These are phyloP conservation scores for Fusarium tanahbumbuense DNA, from an alignment of 2,329 filamentous ascomycete genomes.

Conservation along the genomic window DNA sequence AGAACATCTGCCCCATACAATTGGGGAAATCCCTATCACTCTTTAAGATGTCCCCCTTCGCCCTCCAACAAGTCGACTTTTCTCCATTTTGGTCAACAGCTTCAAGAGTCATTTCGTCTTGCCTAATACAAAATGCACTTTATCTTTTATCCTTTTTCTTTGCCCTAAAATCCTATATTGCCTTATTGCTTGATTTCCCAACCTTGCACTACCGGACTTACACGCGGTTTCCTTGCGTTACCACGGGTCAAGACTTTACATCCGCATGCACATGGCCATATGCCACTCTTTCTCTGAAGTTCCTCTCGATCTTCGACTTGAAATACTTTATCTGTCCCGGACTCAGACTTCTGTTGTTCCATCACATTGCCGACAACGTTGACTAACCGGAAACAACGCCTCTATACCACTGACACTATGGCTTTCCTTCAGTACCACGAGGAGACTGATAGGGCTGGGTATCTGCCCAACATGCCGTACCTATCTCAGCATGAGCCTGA, in stretches of 20 bases:
- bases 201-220: constrained; percentile 25
- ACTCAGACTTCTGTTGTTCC: background rate
- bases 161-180: background rate
- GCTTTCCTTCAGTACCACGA: background rate
- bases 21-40: constrained; percentile 13
- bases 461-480: background rate
- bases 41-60: constrained; percentile 32
- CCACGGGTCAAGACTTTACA: background rate
- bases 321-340: background rate
- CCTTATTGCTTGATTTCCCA: background rate
- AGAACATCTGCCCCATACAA: constrained; percentile 10
- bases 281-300: background rate
- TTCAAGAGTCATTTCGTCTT: background rate
- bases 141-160: background rate
- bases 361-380: background rate
- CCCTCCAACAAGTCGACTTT: constrained; percentile 22
- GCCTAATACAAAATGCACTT: background rate
- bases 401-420: constrained; percentile 5
- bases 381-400: background rate
- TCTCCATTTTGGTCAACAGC: background rate
- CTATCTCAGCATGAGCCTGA: background rate
- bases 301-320: background rate
- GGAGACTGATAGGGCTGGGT: background rate
- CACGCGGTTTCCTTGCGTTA: constrained; percentile 19
- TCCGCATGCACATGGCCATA: constrained; percentile 5